Conservation (phyloP, 768 basidiomycete species). For the Pleurotus giganteus region DNA sequence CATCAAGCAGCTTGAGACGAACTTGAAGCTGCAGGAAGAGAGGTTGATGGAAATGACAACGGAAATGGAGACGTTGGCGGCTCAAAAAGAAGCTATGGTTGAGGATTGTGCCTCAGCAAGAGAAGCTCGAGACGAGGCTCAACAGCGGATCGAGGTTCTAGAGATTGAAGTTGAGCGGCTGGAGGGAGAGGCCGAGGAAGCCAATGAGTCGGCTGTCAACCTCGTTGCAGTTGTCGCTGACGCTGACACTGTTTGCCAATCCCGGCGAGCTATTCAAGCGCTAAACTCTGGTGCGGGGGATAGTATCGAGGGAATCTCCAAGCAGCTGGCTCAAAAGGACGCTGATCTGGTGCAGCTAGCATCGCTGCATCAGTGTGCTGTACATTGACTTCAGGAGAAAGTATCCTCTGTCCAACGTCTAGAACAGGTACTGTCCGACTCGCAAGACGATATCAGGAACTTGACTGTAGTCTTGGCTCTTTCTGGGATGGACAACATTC, state of each 20-base stretch:
- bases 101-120: constrained; percentile 82
- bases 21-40: constrained; percentile 72
- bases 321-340: background rate
- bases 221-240: constrained; percentile 37
- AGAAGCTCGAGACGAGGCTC: constrained; percentile 66
- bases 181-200: constrained; percentile 22
- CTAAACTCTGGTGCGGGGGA: background rate
- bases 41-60: constrained; percentile 64
- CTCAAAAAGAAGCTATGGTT: constrained; percentile 78
- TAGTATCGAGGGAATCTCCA: background rate
- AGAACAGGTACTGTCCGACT: background rate
- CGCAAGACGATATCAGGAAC: constrained; percentile 17
- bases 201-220: constrained; percentile 32
- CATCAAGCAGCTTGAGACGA: constrained; percentile 72
- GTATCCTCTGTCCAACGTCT: background rate
- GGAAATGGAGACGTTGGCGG: constrained; percentile 63
- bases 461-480: constrained; percentile 23
- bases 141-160: constrained; percentile 51
- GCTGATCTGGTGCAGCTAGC: constrained; percentile 11
- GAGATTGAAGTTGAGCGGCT: constrained; percentile 58
- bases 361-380: constrained; percentile 9
- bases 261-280: constrained; percentile 21
- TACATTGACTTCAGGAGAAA: constrained; percentile 9
- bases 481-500: constrained; percentile 14
- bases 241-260: constrained; percentile 32